phyloP scores from a whole-genome alignment of 331 rosid species.

The Malus hybrid region DNA sequence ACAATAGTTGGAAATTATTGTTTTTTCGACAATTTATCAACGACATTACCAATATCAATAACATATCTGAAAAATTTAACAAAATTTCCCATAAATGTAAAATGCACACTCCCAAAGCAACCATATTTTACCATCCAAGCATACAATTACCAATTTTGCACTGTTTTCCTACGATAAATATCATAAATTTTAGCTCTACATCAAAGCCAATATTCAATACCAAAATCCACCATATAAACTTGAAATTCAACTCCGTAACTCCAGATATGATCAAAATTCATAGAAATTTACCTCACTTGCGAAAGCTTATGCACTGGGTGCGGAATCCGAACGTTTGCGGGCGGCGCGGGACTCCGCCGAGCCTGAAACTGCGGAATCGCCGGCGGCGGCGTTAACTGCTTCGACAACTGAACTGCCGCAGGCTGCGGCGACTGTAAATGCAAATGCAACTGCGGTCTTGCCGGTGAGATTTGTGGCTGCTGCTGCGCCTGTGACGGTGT shows the following conservation, averaged over 20 bases:
- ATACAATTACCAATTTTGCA: background rate
- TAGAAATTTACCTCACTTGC: slow-evolving; percentile 36
- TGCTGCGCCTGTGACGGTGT: slow-evolving; percentile 13
- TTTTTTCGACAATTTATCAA: background rate
- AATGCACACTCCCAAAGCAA: background rate
- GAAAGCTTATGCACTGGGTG: slow-evolving; percentile 37
- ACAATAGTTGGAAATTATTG: background rate
- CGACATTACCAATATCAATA: background rate
- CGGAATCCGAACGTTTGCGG: slow-evolving; percentile 24
- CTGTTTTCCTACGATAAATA: background rate
- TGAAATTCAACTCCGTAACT: background rate
- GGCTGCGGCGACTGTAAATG: background rate
- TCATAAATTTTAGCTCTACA: background rate
- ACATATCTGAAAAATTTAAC: background rate
- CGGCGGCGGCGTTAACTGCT: slow-evolving; percentile 11
- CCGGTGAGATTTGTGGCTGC: background rate
- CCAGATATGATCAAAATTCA: too few species aligned
- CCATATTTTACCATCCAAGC: background rate
- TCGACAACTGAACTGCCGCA: slow-evolving; percentile 10
- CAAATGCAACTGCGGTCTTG: background rate
- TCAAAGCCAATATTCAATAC: background rate
- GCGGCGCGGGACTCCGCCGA: background rate
- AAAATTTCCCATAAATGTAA: background rate
- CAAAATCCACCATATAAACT: background rate
- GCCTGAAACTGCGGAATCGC: slow-evolving; percentile 2